These are phyloP conservation scores for Saturnispora besseyi DNA, from an alignment of 805 yeast genomes.

Conservation along the genomic window DNA sequence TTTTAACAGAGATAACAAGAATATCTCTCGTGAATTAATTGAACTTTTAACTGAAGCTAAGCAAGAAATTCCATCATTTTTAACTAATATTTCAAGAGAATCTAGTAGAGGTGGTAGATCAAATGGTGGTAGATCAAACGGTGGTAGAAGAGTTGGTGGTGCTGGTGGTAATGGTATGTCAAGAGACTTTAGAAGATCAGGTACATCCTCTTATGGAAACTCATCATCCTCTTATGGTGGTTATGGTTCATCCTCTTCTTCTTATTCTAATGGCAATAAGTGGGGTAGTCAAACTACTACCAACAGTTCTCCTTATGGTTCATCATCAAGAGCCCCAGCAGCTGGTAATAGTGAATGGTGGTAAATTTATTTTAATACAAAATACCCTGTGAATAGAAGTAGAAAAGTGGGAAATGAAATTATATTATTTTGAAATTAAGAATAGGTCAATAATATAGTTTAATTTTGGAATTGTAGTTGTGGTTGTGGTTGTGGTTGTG, in stretches of 20 bases:
- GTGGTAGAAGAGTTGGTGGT: conserved; percentile 33
- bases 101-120: conserved; percentile 42
- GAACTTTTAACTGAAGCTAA: conserved; percentile 90
- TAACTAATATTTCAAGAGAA: conserved; percentile 75
- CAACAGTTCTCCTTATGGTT: background rate
- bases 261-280: conserved; percentile 19
- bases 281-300: conserved; percentile 20
- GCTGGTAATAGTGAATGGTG: conserved; percentile 27
- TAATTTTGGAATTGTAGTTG: background rate
- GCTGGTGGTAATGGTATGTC: conserved; percentile 18
- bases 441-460: background rate
- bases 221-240: conserved; percentile 19
- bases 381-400: conserved; percentile 1
- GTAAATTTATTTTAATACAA: conserved; percentile 15
- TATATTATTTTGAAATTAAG: too few species aligned
- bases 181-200: conserved; percentile 14
- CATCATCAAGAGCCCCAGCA: conserved; percentile 12
- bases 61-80: conserved; percentile 93
- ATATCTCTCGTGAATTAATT: conserved; percentile 77
- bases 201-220: conserved; percentile 21
- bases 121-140: conserved; percentile 29
- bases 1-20: conserved; percentile 91
- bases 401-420: background rate
- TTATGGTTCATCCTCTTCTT: conserved; percentile 9
- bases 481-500: background rate